Evolutionary conservation across 2,329 filamentous ascomycete genomes (phyloP).

Genomic region (Ilyonectria mors-panacis): DNA sequence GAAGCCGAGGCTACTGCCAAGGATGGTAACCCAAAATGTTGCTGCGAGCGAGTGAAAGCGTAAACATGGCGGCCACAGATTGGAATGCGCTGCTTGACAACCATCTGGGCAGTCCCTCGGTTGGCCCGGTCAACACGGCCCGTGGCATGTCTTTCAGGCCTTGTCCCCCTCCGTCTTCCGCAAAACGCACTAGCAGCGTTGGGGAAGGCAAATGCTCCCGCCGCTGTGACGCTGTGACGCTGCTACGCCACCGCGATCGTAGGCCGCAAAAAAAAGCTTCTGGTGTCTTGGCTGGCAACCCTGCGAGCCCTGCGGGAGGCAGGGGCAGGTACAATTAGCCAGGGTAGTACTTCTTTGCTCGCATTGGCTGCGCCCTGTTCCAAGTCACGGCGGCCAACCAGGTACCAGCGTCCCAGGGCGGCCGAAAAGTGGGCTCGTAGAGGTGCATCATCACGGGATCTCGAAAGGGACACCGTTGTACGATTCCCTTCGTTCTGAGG

Average conservation of each 20-base stretch:
- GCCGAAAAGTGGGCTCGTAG: slow-evolving; percentile 46
- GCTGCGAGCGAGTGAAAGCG: not conserved
- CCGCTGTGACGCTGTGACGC: slow-evolving; percentile 1
- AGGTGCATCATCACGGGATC: slow-evolving; percentile 53
- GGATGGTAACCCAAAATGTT: not conserved
- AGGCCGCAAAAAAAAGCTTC: slow-evolving; percentile 24
- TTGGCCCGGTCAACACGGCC: not conserved
- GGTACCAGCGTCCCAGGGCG: slow-evolving; percentile 28
- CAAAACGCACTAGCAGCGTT: not conserved
- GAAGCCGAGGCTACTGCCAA: not conserved
- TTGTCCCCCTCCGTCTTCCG: not conserved
- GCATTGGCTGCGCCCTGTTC: not conserved
- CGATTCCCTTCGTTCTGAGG: slow-evolving; percentile 47
- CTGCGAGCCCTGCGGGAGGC: slow-evolving; percentile 1
- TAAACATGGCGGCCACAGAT: not conserved
- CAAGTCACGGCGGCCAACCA: slow-evolving; percentile 5
- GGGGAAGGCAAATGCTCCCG: slow-evolving; percentile 2
- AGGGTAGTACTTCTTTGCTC: not conserved
- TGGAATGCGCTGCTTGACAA: slow-evolving; percentile 24
- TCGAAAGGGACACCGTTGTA: slow-evolving; percentile 59
- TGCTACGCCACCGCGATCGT: slow-evolving; percentile 18
- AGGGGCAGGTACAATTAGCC: slow-evolving; percentile 6
- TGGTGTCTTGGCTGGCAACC: slow-evolving; percentile 1
- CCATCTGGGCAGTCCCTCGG: not conserved
- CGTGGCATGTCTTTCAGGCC: not conserved